A percentile compares a stretch with the other conserved stretches of the same genome.
These are phyloP conservation scores for Backusella macrospora DNA, from an alignment of 192 early-diverging fungal genomes.

Conservation along the genomic window DNA sequence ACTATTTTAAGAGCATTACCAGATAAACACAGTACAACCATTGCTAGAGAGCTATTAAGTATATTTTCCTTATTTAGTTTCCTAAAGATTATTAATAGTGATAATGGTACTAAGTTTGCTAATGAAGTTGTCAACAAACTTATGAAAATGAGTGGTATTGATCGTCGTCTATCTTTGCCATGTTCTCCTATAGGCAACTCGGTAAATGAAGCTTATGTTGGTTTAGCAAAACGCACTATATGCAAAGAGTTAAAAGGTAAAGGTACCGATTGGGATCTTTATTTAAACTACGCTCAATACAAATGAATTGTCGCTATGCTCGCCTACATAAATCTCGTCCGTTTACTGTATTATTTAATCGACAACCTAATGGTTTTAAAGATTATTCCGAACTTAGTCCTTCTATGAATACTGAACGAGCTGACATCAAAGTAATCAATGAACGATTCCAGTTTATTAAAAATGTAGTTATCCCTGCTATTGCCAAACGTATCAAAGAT, in stretches of 20 bases:
- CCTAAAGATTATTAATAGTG: background rate
- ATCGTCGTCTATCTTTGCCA: background rate
- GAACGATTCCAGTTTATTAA: no score
- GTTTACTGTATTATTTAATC: background rate
- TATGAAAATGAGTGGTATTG: background rate
- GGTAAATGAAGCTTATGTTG: background rate
- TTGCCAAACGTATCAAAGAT: no score
- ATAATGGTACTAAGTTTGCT: background rate
- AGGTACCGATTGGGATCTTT: background rate
- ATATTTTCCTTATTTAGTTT: slow-evolving; percentile 13
- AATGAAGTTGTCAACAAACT: background rate
- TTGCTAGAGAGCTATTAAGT: background rate
- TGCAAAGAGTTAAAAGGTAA: background rate
- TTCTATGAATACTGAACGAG: background rate
- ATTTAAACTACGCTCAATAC: background rate
- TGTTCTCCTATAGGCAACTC: slow-evolving; percentile 11
- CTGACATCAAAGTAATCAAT: no score
- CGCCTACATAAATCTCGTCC: slow-evolving; percentile 2
- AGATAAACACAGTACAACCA: background rate
- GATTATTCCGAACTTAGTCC: background rate
- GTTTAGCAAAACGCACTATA: background rate
- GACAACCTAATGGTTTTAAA: background rate
- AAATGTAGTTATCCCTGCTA: no score
- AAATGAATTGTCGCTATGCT: background rate
- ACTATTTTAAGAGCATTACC: slow-evolving; percentile 6